Percentiles rank a stretch among this genome's conserved stretches.
These are phyloP conservation scores for Arthrobotrys musiformis DNA, from an alignment of 2,329 filamentous ascomycete species.

Conservation along the genomic window DNA sequence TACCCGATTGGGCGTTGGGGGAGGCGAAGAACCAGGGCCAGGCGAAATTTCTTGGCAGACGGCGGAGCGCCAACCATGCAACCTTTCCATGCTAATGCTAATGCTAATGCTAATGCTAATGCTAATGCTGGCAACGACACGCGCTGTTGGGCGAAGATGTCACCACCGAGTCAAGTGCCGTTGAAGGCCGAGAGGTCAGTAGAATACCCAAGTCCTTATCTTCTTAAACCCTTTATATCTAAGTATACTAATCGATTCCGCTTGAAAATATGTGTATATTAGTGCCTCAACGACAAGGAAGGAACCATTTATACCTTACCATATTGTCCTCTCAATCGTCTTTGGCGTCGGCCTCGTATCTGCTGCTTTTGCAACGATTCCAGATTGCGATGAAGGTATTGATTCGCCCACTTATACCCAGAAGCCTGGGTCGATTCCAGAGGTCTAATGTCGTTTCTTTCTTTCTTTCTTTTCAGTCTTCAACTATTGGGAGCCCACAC, in stretches of 20 bases:
- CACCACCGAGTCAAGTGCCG: background rate
- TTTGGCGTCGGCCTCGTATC: slow-evolving; percentile 68
- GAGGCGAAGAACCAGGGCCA: background rate
- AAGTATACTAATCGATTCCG: background rate
- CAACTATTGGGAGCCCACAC: slow-evolving; percentile 98
- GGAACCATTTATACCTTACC: slow-evolving; percentile 56
- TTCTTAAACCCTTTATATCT: too few relatives aligned
- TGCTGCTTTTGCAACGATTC: slow-evolving; percentile 86
- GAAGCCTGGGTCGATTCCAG: background rate
- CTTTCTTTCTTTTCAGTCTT: slow-evolving; percentile 70
- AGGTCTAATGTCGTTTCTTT: background rate
- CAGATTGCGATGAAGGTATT: slow-evolving; percentile 88
- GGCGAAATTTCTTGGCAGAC: background rate
- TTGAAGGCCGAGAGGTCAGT: background rate
- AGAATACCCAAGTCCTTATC: background rate
- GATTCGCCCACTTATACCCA: background rate
- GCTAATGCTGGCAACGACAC: background rate
- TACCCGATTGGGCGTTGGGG: background rate
- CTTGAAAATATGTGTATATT: background rate
- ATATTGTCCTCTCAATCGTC: slow-evolving; percentile 78
- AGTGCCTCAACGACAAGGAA: slow-evolving; percentile 47
- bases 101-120: too few relatives aligned
- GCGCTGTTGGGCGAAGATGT: background rate
- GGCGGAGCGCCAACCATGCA: background rate
- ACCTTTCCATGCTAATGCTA: too few relatives aligned